Conservation (phyloP, 2,329 filamentous ascomycete genomes). For the Fusarium piperis region DNA sequence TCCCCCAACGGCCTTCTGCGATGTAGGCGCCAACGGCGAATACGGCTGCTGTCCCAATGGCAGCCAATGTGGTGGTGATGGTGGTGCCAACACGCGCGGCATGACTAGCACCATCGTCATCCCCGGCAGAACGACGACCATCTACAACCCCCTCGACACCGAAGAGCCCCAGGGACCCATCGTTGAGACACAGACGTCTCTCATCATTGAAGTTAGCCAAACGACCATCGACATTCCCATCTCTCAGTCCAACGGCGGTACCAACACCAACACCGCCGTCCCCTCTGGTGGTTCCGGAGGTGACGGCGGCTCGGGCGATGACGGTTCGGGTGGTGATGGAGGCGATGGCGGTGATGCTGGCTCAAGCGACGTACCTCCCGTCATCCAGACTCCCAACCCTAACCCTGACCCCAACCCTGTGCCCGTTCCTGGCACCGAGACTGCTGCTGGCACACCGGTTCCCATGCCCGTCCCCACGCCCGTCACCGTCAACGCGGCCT, state of each 20-base stretch:
- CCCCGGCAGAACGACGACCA: constrained; percentile 18
- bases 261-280: background rate
- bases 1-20: constrained; percentile 35
- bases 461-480: constrained; percentile 12
- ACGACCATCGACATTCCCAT: background rate
- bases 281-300: background rate
- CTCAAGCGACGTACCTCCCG: background rate
- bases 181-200: constrained; percentile 8
- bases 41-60: constrained; percentile 46
- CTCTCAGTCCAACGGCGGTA: background rate
- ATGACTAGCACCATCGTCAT: constrained; percentile 23
- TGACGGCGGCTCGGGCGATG: background rate
- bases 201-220: background rate
- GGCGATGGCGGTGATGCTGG: background rate
- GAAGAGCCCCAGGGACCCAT: constrained; percentile 5
- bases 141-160: background rate
- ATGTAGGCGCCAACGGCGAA: constrained; percentile 38
- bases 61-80: constrained; percentile 38
- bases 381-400: background rate
- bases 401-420: background rate
- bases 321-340: background rate
- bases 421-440: background rate
- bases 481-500: constrained; percentile 29
- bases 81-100: constrained; percentile 33
- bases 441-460: background rate